These are phyloP conservation scores for Tieghemostelium lacteum DNA, from an alignment of 78 protist genomes.

Conservation along the genomic window DNA sequence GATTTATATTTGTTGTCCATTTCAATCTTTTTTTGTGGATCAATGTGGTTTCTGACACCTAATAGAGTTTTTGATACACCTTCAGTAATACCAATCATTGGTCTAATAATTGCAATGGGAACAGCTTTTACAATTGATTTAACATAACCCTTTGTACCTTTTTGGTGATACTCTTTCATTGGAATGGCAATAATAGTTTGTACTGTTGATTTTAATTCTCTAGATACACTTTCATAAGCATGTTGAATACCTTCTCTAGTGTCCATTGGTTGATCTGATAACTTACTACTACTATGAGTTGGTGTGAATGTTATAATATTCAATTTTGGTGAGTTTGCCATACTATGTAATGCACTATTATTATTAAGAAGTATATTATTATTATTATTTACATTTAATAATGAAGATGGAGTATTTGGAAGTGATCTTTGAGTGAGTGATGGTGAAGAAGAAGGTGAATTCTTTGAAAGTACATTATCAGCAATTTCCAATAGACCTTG, in stretches of 20 bases:
- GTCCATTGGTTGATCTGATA: conserved; percentile 70
- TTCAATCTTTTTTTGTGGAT: conserved; percentile 59
- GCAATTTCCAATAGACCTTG: conserved; percentile 71
- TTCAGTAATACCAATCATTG: conserved; percentile 76
- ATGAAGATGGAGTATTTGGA: background rate
- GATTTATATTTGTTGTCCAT: conserved; percentile 65
- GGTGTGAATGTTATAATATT: too few species aligned
- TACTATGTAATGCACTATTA: background rate
- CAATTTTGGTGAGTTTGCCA: conserved; percentile 7
- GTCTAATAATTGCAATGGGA: conserved; percentile 70
- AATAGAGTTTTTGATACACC: conserved; percentile 60
- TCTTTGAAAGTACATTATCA: conserved; percentile 55
- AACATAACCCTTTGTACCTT: conserved; percentile 71
- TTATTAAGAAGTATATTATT: background rate
- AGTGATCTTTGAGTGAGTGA: background rate
- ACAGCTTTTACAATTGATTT: conserved; percentile 77
- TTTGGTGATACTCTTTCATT: conserved; percentile 72
- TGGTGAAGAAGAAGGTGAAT: background rate
- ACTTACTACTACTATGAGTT: conserved; percentile 6
- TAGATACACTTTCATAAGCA: conserved; percentile 66
- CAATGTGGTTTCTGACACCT: conserved; percentile 71
- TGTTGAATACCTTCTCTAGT: conserved; percentile 74
- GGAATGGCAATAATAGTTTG: conserved; percentile 78
- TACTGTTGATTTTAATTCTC: conserved; percentile 63
- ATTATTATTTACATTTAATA: background rate